phyloP scores from a whole-genome alignment of 2,329 filamentous ascomycete species.

The Diaporthe australafricana region DNA sequence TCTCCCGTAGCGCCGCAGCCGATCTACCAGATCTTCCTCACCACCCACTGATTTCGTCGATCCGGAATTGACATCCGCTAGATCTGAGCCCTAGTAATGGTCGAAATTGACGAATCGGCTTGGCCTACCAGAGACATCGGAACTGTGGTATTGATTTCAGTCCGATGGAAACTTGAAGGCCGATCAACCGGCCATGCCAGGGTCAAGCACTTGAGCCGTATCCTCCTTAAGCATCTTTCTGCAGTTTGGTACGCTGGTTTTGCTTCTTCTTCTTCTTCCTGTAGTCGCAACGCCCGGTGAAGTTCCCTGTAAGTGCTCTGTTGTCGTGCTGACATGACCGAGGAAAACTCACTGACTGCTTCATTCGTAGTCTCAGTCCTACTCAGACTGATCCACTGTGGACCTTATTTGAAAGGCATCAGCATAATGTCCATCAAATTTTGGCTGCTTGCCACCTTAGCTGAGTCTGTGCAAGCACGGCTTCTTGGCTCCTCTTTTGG shows the following conservation, averaged over 20 bases:
- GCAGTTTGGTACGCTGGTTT: not conserved
- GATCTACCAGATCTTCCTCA: conserved; percentile 6
- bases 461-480: not conserved
- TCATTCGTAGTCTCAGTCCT: not conserved
- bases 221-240: no score
- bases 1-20: conserved; percentile 6
- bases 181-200: not conserved
- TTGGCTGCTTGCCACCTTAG: not conserved
- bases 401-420: not conserved
- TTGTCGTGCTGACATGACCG: not conserved
- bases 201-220: not conserved
- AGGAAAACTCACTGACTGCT: not conserved
- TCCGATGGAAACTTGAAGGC: not conserved
- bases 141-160: not conserved
- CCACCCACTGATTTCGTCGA: not conserved
- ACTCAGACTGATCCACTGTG: not conserved
- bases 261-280: not conserved
- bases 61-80: not conserved
- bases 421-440: not conserved
- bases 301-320: not conserved
- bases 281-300: not conserved
- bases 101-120: not conserved
- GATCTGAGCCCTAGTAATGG: not conserved
- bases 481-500: conserved; percentile 30
- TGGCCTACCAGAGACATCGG: not conserved